Percentiles rank a stretch among this genome's conserved stretches.
phyloP scores from a whole-genome alignment of 2,329 filamentous ascomycete genomes.

The Bipolaris cookei region DNA sequence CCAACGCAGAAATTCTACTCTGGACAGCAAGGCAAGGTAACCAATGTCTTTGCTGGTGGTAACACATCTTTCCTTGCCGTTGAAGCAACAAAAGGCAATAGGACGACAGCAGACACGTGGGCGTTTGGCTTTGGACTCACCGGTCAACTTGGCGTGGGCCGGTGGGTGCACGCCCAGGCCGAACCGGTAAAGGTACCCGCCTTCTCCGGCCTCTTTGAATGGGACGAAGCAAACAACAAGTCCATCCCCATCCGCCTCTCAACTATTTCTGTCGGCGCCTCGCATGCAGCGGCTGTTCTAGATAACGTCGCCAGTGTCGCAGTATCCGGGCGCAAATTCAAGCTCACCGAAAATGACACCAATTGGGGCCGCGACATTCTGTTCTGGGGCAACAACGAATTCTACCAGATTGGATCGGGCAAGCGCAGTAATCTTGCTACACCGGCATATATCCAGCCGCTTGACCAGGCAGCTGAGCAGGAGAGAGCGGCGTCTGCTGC shows the following conservation, averaged over 20 bases:
- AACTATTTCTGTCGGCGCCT: conserved; percentile 74
- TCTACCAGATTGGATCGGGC: conserved; percentile 90
- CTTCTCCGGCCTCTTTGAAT: conserved; percentile 85
- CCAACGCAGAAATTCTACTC: conserved; percentile 75
- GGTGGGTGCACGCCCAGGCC: conserved; percentile 85
- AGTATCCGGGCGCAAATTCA: conserved; percentile 52
- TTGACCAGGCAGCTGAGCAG: conserved; percentile 68
- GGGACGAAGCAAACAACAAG: conserved; percentile 72
- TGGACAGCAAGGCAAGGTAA: conserved; percentile 70
- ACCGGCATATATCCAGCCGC: conserved; percentile 78
- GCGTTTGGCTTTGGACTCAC: conserved; percentile 85
- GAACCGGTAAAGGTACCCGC: conserved; percentile 80
- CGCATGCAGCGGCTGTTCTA: conserved; percentile 83
- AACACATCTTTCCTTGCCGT: conserved; percentile 86
- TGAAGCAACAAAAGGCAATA: conserved; percentile 70
- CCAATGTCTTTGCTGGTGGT: conserved; percentile 82
- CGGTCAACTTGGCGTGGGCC: conserved; percentile 81
- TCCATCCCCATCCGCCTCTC: conserved; percentile 80
- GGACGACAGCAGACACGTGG: conserved; percentile 79
- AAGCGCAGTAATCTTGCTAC: conserved; percentile 79
- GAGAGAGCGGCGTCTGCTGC: conserved; percentile 35
- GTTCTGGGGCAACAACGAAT: conserved; percentile 95
- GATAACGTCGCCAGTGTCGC: conserved; percentile 75
- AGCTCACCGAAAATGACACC: conserved; percentile 67
- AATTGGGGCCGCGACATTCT: conserved; percentile 90